Evolutionary conservation across 371 early-diverging fungal species (phyloP).

Genomic region (Mortierella sp.): DNA sequence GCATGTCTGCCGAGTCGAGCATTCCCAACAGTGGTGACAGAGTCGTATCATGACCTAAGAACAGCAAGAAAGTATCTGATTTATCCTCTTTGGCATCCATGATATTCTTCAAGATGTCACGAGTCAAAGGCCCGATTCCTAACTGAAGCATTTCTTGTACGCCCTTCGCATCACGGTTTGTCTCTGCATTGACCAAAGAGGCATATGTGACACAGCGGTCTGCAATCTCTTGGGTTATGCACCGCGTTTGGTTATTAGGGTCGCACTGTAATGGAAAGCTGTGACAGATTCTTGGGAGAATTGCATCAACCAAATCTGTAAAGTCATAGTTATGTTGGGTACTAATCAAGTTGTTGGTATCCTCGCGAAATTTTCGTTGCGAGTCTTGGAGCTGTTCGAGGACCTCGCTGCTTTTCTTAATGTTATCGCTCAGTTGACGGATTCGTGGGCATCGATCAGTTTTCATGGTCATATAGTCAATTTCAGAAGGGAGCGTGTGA

Average conservation of each 20-base stretch:
- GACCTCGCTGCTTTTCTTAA: slow-evolving; percentile 18
- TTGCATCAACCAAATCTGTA: slow-evolving; percentile 60
- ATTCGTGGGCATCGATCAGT: slow-evolving; percentile 58
- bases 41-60: slow-evolving; percentile 69
- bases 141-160: slow-evolving; percentile 52
- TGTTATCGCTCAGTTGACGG: slow-evolving; percentile 12
- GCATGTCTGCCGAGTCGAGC: slow-evolving; percentile 57
- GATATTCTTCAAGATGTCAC: slow-evolving; percentile 61
- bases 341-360: slow-evolving; percentile 29
- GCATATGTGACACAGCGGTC: slow-evolving; percentile 50
- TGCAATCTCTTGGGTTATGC: slow-evolving; percentile 56
- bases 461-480: slow-evolving; percentile 65
- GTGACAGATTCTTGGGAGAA: slow-evolving; percentile 65
- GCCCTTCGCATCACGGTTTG: slow-evolving; percentile 56
- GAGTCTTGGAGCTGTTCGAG: slow-evolving; percentile 6
- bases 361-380: slow-evolving; percentile 42
- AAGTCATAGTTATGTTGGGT: slow-evolving; percentile 12
- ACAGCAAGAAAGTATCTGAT: slow-evolving; percentile 55
- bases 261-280: slow-evolving; percentile 58
- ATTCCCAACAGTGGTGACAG: slow-evolving; percentile 60
- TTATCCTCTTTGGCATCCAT: slow-evolving; percentile 38
- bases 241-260: slow-evolving; percentile 11
- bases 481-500: slow-evolving; percentile 55
- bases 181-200: slow-evolving; percentile 49
- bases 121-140: slow-evolving; percentile 63